Base-by-base conservation (phyloP, 2,329 filamentous ascomycete genomes). In the Aureobasidium subglaciale region DNA sequence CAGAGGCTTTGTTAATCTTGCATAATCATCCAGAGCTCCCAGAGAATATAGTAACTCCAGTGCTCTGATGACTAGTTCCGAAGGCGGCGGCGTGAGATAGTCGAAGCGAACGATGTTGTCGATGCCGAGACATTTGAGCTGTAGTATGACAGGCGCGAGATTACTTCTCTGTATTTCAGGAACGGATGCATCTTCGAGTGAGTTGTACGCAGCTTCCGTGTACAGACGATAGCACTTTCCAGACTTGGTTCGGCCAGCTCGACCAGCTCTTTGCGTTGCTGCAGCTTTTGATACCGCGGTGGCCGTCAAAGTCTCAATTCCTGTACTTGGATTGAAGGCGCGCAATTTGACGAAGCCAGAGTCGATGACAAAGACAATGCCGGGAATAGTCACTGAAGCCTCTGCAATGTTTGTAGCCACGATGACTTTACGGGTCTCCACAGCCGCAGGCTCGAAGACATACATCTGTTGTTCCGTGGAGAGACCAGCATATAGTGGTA, bases 401-500 rank as follows among this genome's bases (percentile, higher is more conserved):
- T 99, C 93, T 11, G 93, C 90, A 61, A 97, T 96, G 67, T 97
- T 97, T 57, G 93, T 97, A 4, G 89, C 87, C 61, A 96, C 85
- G 32, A 99, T 88, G 35, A 96, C 87, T 67, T 97, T 97, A 38
- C 93, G 82, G 1, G 85, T 91, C 58, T 91, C 86, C 59, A 88
- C 84, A 0, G 88, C 84, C 2, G 90, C 76, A 54, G 87, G 84
- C 63, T 96, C 90, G 67, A 97, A 97, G 37, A 97, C 87, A 61
- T 91, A 91, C 83, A 96, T 92, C 67, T 97, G 93, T 65, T 96
- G 85, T 61, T 96, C 91, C 8, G 87, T 90, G 2, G 90, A 83
- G 5, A 97, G 79, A 2, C 92, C 93, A 4, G 93, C 90, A 67
- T 95, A 97, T 0, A 97, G 78, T 1, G 92, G 91, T 8, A 97